These are phyloP conservation scores for Jamesozyma piceae DNA, from an alignment of 805 yeast species.

Conservation along the genomic window DNA sequence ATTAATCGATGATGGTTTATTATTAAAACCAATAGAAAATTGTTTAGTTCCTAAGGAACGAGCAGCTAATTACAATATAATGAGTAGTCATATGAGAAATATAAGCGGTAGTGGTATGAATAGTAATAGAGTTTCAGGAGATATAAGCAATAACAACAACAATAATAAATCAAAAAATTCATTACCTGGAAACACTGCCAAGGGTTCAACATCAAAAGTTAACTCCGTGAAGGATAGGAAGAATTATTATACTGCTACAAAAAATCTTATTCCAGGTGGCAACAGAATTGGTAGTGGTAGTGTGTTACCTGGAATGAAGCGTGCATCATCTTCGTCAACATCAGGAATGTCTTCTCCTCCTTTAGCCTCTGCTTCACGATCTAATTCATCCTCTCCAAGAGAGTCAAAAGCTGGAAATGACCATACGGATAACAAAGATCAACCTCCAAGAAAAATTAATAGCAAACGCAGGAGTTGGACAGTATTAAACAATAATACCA, in stretches of 20 bases:
- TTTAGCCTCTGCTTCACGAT: neutral
- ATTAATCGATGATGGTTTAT: neutral
- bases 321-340: neutral
- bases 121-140: neutral
- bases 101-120: neutral
- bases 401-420: neutral
- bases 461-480: neutral
- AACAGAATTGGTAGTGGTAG: neutral
- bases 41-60: neutral
- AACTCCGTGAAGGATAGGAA: neutral
- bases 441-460: neutral
- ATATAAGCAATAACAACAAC: neutral
- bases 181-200: neutral
- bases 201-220: neutral
- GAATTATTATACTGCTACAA: constrained; percentile 1
- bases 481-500: neutral
- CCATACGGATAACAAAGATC: neutral
- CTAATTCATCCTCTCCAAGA: neutral
- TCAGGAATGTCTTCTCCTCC: neutral
- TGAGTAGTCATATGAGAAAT: neutral
- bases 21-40: neutral
- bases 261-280: neutral
- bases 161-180: neutral
- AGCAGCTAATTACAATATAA: neutral
- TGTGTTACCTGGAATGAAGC: constrained; percentile 4